Evolutionary conservation across 2,329 filamentous ascomycete species (phyloP).

Genomic region (Teratosphaeria nubilosa): DNA sequence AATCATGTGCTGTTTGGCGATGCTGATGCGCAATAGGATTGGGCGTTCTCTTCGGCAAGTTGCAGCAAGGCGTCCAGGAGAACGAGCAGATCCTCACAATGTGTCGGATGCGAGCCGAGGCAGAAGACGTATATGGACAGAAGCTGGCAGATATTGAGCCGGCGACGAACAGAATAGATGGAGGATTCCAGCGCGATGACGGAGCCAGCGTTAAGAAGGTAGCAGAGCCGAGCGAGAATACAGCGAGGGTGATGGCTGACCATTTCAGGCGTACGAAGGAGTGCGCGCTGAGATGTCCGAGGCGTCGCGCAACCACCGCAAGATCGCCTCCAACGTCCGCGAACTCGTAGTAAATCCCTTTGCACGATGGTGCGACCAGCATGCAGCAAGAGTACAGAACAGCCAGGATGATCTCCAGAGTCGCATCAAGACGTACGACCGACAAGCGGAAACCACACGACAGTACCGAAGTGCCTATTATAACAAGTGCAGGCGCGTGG

Average conservation of each 20-base stretch:
- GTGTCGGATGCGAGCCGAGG: constrained; percentile 87
- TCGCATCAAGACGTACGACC: constrained; percentile 86
- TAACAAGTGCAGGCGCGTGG: constrained; percentile 94
- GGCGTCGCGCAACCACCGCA: constrained; percentile 78
- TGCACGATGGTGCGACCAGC: constrained; percentile 89
- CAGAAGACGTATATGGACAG: constrained; percentile 80
- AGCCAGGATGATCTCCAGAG: constrained; percentile 89
- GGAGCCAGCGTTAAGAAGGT: constrained; percentile 94
- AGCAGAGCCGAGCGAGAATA: background rate
- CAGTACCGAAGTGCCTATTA: constrained; percentile 95
- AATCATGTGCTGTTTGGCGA: background rate
- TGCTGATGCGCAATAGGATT: constrained; percentile 44
- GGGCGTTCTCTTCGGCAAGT: constrained; percentile 88
- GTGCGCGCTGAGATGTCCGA: constrained; percentile 88
- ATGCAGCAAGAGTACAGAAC: constrained; percentile 80
- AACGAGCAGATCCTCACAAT: constrained; percentile 90
- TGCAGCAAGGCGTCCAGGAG: constrained; percentile 90
- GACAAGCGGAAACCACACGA: constrained; percentile 79
- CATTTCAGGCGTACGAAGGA: constrained; percentile 74
- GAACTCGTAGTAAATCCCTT: constrained; percentile 94
- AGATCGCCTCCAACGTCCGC: constrained; percentile 92
- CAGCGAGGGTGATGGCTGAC: constrained; percentile 5
- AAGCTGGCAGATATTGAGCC: constrained; percentile 73
- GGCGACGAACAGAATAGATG: constrained; percentile 67
- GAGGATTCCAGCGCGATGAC: constrained; percentile 83